A percentile compares a stretch with the other conserved stretches of the same genome.
phyloP scores from a whole-genome alignment of 345 rosid genomes.

The Lumnitzera racemosa region DNA sequence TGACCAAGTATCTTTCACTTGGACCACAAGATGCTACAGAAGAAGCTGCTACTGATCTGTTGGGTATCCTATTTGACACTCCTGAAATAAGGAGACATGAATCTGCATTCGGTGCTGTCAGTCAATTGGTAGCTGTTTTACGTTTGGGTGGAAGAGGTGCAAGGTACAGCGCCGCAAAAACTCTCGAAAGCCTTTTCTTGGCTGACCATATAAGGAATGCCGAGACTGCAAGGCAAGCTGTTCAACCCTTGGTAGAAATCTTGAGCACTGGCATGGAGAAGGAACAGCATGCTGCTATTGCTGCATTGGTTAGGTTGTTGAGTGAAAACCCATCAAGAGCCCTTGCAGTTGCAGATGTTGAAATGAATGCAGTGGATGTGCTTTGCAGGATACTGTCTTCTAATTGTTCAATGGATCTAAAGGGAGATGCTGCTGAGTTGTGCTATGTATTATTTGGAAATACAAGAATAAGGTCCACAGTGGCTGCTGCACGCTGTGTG shows the following conservation, averaged over 20 bases:
- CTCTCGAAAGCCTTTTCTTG: conserved; percentile 90
- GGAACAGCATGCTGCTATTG: conserved; percentile 99
- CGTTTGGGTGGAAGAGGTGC: conserved; percentile 98
- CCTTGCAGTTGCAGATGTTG: conserved; percentile 93
- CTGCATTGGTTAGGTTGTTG: conserved; percentile 87
- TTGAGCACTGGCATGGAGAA: conserved; percentile 90
- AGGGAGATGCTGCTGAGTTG: conserved; percentile 98
- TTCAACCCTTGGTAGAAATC: conserved; percentile 97
- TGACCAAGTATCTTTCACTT: conserved; percentile 94
- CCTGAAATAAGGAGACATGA: conserved; percentile 97
- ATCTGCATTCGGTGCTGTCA: conserved; percentile 85
- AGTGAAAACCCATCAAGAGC: conserved; percentile 97
- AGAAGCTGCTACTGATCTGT: conserved; percentile 95
- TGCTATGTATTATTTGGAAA: conserved; percentile 94
- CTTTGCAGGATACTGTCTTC: conserved; percentile 96
- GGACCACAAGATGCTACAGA: conserved; percentile 98
- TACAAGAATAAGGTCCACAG: conserved; percentile 85
- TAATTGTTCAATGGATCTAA: conserved; percentile 82
- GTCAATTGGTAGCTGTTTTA: conserved; percentile 95
- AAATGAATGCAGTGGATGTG: conserved; percentile 97
- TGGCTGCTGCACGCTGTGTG: conserved; percentile 96
- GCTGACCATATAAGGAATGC: conserved; percentile 98
- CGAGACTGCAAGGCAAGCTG: conserved; percentile 87
- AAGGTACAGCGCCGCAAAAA: conserved; percentile 92
- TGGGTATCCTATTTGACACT: conserved; percentile 81